A percentile compares a stretch with the other conserved stretches of the same genome.
Evolutionary conservation across 257 asterid genomes (phyloP).

Genomic region (Plantago ovata): DNA sequence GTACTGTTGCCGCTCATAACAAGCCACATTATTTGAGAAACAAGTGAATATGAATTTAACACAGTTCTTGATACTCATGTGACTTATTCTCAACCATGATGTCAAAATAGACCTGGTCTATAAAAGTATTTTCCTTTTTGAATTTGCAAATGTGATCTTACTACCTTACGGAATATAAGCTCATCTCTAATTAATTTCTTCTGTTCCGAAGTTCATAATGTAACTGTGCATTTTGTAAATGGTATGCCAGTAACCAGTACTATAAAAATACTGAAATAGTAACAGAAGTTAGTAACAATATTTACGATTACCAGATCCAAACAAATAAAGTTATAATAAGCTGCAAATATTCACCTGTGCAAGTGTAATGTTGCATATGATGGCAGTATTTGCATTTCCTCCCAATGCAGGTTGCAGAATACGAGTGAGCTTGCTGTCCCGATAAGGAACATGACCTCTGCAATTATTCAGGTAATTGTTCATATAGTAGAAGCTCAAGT

Average conservation of each 20-base stretch:
- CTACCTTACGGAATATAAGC: too few relatives aligned
- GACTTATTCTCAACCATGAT: too few relatives aligned
- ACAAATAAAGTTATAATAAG: conserved; percentile 1
- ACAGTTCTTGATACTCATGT: too few relatives aligned
- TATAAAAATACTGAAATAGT: background rate
- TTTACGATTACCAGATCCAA: conserved; percentile 8
- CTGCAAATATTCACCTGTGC: conserved; percentile 68
- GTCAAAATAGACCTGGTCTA: too few relatives aligned
- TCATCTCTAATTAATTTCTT: too few relatives aligned
- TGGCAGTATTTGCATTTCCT: conserved; percentile 96
- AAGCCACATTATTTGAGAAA: too few relatives aligned
- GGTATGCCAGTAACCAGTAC: conserved; percentile 1
- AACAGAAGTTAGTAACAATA: conserved; percentile 5
- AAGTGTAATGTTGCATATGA: conserved; percentile 95
- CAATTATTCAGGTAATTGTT: conserved; percentile 30
- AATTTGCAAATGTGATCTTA: too few relatives aligned
- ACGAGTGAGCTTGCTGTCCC: conserved; percentile 98
- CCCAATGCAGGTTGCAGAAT: conserved; percentile 97
- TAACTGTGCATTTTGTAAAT: background rate
- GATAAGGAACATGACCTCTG: conserved; percentile 97
- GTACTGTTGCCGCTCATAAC: too few relatives aligned
- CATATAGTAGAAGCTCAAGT: conserved; percentile 14
- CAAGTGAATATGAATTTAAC: too few relatives aligned
- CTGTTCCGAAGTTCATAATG: too few relatives aligned
- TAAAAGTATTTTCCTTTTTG: too few relatives aligned